Evolutionary conservation across 2,329 filamentous ascomycete species (phyloP), one percentile per base, ranked within the genome.

Genomic region (Thielaviopsis punctulata): DNA sequence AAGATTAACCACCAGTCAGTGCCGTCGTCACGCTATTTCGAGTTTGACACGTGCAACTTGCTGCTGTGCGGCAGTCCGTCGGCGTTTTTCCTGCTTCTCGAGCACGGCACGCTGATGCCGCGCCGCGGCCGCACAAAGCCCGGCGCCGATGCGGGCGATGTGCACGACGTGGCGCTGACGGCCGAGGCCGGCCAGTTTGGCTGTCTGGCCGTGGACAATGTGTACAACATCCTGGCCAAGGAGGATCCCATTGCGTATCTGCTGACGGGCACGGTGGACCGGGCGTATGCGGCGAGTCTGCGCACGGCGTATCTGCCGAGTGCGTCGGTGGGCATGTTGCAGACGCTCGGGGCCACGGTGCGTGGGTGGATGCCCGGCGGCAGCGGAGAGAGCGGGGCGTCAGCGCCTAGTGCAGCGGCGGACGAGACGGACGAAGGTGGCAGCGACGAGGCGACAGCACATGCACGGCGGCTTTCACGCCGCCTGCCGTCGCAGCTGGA

Each of bases 61-160:
- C 95, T 96, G 66, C 75, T 94, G 30, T 84, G 84, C 49, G 92
- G 92, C 49, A 95, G 88, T 55, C 92, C 92, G 0, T 86, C 84
- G 0, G 90, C 85, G 0, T 94, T 98, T 68, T 98, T 98, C 64
- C 69, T 98, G 1, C 73, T 96, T 2, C 77, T 98, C 2, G 89
- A 95, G 59, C 81, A 76, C 58, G 75, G 73, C 9, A 68, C 66
- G 2, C 73, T 98, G 5, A 68, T 86, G 6, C 92, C 92, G 15
- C 81, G 92, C 2, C 76, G 78, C 56, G 86, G 84, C 33, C 76
- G 83, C 53, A 68, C 75, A 45, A 95, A 95, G 61, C 79, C 85
- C 0, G 86, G 83, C 4, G 79, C 80, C 19, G 80, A 89, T 56
- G 66, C 71, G 1, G 75, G 74, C 18, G 82, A 87, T 57, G 65